Base-by-base conservation (phyloP, 306 rosid genomes). In the Pyrus betulifolia region DNA sequence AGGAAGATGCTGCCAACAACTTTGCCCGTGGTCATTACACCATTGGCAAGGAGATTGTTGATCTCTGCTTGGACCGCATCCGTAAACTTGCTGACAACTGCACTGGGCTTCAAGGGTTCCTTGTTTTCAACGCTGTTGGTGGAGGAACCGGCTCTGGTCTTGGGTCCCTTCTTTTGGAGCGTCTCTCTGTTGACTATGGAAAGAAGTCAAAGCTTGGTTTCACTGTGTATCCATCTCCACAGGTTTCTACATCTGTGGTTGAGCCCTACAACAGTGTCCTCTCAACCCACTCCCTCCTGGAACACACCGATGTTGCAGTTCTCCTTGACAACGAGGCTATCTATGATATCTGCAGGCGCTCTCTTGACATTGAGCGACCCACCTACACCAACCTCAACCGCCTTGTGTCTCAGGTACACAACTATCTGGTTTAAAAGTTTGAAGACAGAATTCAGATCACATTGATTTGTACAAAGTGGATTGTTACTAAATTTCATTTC, bases 221-320 rank as follows among this genome's bases (percentile, higher is more conserved):
- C 82, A 93, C 98, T 1, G 93, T 93, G 10, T 93, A 93, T 70
- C 98, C 98, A 10, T 93, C 98, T 7, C 98, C 98, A 55, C 97
- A 91, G 79, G 97, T 93, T 8, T 93, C 98, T 23, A 93, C 98
- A 74, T 89, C 98, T 73, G 98, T 93, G 79, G 98, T 93, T 71
- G 98, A 93, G 85, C 98, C 97, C 19, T 93, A 93, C 89, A 93
- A 93, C 88, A 93, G 98, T 78, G 97, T 93, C 59, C 96, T 93
- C 58, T 91, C 97, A 22, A 93, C 98, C n/a, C 98, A 93, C 77
- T 89, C 98, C 51, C 97, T 93, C 58, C 78, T 91, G 69, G 97
- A 91, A 81, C 98, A 93, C 86, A 93, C 98, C 2, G 97, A 93
- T 82, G 98, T 93, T 35, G 86, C 98, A 33, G 96, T 93, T 1